Conservation (phyloP, 352 stramenopile genomes). For the Globisporangium solare region DNA sequence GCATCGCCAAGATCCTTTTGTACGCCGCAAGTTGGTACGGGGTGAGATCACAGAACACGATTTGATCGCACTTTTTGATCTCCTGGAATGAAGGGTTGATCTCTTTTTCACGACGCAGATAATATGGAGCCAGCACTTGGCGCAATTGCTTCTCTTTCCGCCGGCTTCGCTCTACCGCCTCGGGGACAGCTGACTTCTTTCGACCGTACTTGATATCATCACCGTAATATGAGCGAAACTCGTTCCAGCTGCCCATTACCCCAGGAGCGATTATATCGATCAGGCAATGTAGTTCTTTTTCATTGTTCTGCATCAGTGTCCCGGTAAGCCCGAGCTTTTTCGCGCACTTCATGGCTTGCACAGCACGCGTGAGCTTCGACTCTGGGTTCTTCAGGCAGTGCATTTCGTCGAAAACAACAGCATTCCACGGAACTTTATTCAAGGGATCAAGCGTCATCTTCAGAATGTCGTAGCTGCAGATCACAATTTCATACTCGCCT, state of each 20-base stretch:
- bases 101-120: constrained; percentile 67
- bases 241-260: constrained; percentile 51
- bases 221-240: constrained; percentile 77
- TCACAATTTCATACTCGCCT: constrained; percentile 72
- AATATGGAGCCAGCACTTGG: constrained; percentile 52
- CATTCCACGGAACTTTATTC: constrained; percentile 85
- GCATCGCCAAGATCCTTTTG: constrained; percentile 62
- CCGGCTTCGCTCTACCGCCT: constrained; percentile 50
- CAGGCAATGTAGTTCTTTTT: constrained; percentile 77
- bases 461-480: constrained; percentile 88
- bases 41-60: constrained; percentile 79
- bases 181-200: constrained; percentile 67
- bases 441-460: constrained; percentile 84
- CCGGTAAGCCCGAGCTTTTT: constrained; percentile 85
- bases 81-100: constrained; percentile 67
- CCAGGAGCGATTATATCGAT: constrained; percentile 68
- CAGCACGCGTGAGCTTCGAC: constrained; percentile 86
- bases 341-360: constrained; percentile 57
- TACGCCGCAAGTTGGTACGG: constrained; percentile 65
- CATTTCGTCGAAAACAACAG: constrained; percentile 97
- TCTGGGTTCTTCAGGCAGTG: constrained; percentile 98
- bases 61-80: constrained; percentile 72
- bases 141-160: constrained; percentile 72
- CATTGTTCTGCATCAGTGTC: constrained; percentile 87
- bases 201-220: constrained; percentile 81